Evolutionary conservation across 2,329 filamentous ascomycete genomes (phyloP), one percentile per base, ranked within the genome.

Genomic region (Neopestalotiopsis sp.): DNA sequence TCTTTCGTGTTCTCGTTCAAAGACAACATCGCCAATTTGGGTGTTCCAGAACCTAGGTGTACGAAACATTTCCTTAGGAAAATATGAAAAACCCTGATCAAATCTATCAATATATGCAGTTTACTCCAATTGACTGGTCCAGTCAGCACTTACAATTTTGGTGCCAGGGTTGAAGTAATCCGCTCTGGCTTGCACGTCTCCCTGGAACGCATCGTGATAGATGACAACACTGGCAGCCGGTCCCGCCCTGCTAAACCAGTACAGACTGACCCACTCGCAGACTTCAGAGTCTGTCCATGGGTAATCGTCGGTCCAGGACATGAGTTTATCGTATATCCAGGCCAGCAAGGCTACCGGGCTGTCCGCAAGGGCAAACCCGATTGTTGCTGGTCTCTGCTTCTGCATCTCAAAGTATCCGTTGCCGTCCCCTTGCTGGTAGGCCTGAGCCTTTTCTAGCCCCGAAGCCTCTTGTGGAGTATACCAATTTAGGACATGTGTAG

Each of bases 301-400:
- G 24, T 72, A 73, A 34, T 70, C 68, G 49, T 78, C 75, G 1
- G 72, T 75, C 76, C 76, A 78, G 6, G 67, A 49, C n/a, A 75
- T 70, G 57, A 79, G 68, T 69, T 78, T 78, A 59, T 78, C 77
- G 42, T 75, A 73, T 4, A 79, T 76, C 76, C 78, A 78, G 38
- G 75, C 74, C 34, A 78, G 67, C 30, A 78, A 67, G 7, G 72
- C 77, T 9, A 78, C 72, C 1, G 77, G 78, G 45, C 72, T 76
- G 68, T 79, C 77, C 4, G 71, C 69, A 5, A 78, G 72, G 24
- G 24, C 24, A 2, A 28, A 28, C 4, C 24, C 24, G 24, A 28
- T 28, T 28, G 24, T 28, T 28, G 24, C 24, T 28, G 24, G 24
- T 28, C 24, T 28, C 24, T 28, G 24, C 24, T 28, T 28, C 24